Percentiles rank a stretch among this genome's conserved stretches.
Evolutionary conservation across 352 stramenopile species (phyloP).

Genomic region (Phytophthora megakarya): DNA sequence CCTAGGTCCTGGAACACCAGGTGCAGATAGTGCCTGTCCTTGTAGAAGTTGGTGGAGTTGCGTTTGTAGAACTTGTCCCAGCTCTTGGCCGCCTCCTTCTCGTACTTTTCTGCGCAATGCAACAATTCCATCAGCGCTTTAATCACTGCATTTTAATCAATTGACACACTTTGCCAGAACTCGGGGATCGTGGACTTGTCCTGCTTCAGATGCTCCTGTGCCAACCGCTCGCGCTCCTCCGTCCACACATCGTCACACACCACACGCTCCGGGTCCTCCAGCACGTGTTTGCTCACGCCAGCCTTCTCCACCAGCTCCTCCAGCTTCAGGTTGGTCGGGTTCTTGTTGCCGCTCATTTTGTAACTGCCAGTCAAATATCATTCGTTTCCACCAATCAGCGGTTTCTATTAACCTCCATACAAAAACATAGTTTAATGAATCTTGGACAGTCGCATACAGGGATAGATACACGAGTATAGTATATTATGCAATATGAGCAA

Average conservation of each 20-base stretch:
- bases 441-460: no score
- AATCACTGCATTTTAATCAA: neutral
- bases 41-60: conserved; percentile 95
- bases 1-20: conserved; percentile 91
- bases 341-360: conserved; percentile 55
- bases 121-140: neutral
- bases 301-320: conserved; percentile 81
- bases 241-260: conserved; percentile 88
- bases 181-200: conserved; percentile 79
- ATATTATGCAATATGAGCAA: no score
- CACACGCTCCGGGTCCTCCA: conserved; percentile 63
- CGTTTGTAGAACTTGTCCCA: conserved; percentile 96
- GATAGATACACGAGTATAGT: no score
- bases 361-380: conserved; percentile 15
- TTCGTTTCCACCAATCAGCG: conserved; percentile 7
- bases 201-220: conserved; percentile 64
- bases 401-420: neutral
- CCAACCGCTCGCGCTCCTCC: conserved; percentile 73
- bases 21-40: conserved; percentile 95
- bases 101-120: conserved; percentile 66
- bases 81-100: conserved; percentile 81
- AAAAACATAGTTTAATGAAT: no score
- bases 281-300: conserved; percentile 66
- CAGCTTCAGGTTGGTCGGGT: conserved; percentile 71
- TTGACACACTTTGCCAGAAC: conserved; percentile 75